A percentile compares a stretch with the other conserved stretches of the same genome.
These are phyloP conservation scores for Nakazawaea ishiwadae DNA, from an alignment of 805 yeast species.

Conservation along the genomic window DNA sequence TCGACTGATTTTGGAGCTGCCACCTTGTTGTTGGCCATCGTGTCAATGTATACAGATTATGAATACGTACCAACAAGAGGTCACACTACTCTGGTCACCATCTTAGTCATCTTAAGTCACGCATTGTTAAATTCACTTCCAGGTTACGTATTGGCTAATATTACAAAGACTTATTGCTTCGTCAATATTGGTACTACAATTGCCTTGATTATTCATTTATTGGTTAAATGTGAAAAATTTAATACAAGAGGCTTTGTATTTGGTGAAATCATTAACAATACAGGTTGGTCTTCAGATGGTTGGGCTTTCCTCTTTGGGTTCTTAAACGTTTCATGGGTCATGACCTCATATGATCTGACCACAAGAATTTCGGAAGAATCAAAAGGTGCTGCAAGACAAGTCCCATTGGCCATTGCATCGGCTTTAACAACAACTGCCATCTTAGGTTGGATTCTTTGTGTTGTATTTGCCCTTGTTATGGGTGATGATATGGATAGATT, in stretches of 20 bases:
- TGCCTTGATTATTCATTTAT: constrained; percentile 47
- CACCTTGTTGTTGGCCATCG: constrained; percentile 39
- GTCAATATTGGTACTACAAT: constrained; percentile 44
- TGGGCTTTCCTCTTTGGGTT: constrained; percentile 56
- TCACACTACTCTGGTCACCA: constrained; percentile 45
- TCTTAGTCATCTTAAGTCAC: constrained; percentile 44
- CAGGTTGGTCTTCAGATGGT: constrained; percentile 49
- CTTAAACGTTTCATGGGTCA: constrained; percentile 56
- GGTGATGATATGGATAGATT: constrained; percentile 31
- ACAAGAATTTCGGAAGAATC: constrained; percentile 55
- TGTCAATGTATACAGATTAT: constrained; percentile 32
- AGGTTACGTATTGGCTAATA: constrained; percentile 42
- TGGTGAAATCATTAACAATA: constrained; percentile 37
- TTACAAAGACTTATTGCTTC: constrained; percentile 48
- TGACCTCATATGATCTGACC: constrained; percentile 53
- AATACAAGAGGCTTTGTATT: constrained; percentile 44
- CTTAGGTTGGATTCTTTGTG: constrained; percentile 44
- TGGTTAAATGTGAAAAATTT: constrained; percentile 46
- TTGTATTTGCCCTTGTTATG: constrained; percentile 43
- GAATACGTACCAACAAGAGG: constrained; percentile 36
- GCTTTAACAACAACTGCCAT: constrained; percentile 46
- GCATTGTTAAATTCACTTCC: constrained; percentile 47
- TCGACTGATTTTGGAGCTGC: constrained; percentile 52
- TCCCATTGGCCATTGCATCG: constrained; percentile 56
- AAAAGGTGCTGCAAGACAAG: constrained; percentile 45